These are phyloP conservation scores for Didymella arachidicola DNA, from an alignment of 2,329 filamentous ascomycete species.

Conservation along the genomic window DNA sequence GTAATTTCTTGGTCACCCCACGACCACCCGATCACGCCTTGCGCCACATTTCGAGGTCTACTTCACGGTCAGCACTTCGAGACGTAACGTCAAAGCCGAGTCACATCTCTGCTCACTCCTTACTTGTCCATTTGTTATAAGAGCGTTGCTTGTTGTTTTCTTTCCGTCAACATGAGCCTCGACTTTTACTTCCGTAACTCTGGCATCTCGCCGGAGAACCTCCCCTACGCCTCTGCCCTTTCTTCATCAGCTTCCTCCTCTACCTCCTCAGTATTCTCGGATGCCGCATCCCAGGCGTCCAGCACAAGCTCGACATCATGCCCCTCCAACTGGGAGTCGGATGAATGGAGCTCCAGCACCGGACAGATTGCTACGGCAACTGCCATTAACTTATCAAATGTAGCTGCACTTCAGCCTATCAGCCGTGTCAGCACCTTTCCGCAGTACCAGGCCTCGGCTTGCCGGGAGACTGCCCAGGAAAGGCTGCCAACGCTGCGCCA, in stretches of 20 bases:
- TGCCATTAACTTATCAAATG: conserved; percentile 32
- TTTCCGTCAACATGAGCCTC: conserved; percentile 50
- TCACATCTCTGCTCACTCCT: conserved; percentile 46
- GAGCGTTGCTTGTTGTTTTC: conserved; percentile 31
- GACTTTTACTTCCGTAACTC: conserved; percentile 45
- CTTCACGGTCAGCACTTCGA: conserved; percentile 48
- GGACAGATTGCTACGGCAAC: conserved; percentile 32
- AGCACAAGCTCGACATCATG: conserved; percentile 69
- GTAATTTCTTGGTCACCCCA: conserved; percentile 52
- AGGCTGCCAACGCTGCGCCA: conserved; percentile 44
- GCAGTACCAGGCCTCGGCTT: conserved; percentile 51
- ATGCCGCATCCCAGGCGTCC: conserved; percentile 71
- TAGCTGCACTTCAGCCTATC: conserved; percentile 43
- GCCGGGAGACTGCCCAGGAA: conserved; percentile 42
- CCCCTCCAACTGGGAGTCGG: conserved; percentile 60
- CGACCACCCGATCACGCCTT: conserved; percentile 48
- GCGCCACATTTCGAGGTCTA: conserved; percentile 45
- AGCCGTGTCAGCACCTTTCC: conserved; percentile 48
- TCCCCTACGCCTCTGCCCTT: conserved; percentile 74
- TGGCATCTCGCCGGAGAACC: conserved; percentile 50
- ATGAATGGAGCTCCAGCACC: conserved; percentile 45
- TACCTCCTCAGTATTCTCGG: conserved; percentile 79
- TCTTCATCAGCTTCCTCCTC: conserved; percentile 79
- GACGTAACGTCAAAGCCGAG: conserved; percentile 44
- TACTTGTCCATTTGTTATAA: conserved; percentile 34